Evolutionary conservation across 169 alveolate species (phyloP).

Genomic region (Cystoisospora suis): DNA sequence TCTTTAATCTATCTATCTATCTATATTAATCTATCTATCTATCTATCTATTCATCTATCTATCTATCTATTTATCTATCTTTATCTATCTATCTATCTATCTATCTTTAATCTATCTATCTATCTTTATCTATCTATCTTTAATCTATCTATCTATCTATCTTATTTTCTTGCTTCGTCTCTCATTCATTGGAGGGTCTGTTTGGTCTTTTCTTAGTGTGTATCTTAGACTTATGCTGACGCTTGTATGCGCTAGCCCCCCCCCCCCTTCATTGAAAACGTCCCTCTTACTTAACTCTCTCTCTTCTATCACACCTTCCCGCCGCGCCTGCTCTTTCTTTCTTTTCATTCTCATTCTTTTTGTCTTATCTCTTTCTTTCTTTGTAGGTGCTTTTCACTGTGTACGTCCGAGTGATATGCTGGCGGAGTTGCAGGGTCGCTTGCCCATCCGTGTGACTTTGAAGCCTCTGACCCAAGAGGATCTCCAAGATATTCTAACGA

Average conservation of each 20-base stretch:
- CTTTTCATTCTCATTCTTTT: not conserved
- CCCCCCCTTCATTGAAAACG: too few species aligned
- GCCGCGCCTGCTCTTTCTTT: not conserved
- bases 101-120: not conserved
- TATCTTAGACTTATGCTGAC: not conserved
- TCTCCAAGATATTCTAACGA: conserved; percentile 78
- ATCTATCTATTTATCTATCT: not conserved
- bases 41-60: not conserved
- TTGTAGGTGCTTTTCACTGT: conserved; percentile 87
- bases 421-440: conserved; percentile 90
- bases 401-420: conserved; percentile 88
- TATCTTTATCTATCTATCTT: not conserved
- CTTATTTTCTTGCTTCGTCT: not conserved
- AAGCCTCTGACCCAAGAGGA: conserved; percentile 81
- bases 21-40: too few species aligned
- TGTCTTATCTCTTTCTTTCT: not conserved
- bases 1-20: too few species aligned
- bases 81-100: not conserved
- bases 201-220: not conserved
- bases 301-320: not conserved
- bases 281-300: not conserved
- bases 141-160: not conserved
- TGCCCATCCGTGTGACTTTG: conserved; percentile 86
- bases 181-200: not conserved
- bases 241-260: not conserved